Percentiles rank a stretch among this genome's conserved stretches.
phyloP scores from a whole-genome alignment of 2,329 filamentous ascomycete species.

The Fusarium sublunatum region DNA sequence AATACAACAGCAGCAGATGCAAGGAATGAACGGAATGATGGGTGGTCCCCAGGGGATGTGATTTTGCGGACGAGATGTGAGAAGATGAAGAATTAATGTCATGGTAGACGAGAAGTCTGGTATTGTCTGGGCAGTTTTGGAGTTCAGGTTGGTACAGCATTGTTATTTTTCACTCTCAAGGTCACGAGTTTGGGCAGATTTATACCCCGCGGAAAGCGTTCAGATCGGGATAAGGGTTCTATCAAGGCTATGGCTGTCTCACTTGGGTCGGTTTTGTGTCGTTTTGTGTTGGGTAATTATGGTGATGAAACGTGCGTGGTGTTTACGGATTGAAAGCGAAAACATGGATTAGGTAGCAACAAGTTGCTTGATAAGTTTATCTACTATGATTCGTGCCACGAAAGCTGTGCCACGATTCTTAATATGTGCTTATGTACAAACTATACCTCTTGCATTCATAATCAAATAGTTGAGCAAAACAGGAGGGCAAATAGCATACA shows the following conservation, averaged over 20 bases:
- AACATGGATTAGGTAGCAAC: constrained; percentile 23
- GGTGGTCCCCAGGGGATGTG: constrained; percentile 62
- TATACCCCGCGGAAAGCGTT: constrained; percentile 50
- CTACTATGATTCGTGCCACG: background rate
- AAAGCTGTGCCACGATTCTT: no score
- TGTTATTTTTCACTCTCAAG: constrained; percentile 20
- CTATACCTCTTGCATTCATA: no score
- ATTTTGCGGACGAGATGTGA: constrained; percentile 10
- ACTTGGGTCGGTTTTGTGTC: constrained; percentile 12
- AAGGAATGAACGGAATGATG: constrained; percentile 60
- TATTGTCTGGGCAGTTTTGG: constrained; percentile 18
- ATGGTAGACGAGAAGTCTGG: constrained; percentile 19
- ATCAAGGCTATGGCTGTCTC: constrained; percentile 21
- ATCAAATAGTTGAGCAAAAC: no score
- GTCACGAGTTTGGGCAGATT: constrained; percentile 43
- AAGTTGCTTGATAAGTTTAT: constrained; percentile 1
- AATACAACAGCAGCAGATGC: constrained; percentile 44
- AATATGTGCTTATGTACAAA: no score
- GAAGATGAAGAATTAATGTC: constrained; percentile 14
- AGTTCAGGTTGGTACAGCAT: constrained; percentile 36
- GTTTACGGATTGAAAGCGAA: constrained; percentile 31
- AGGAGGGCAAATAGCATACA: no score
- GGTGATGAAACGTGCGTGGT: constrained; percentile 27
- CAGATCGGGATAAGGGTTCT: constrained; percentile 36
- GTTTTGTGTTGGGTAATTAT: constrained; percentile 29